Conservation (phyloP, 2,329 filamentous ascomycete species). For the Verticillium tricorpus region DNA sequence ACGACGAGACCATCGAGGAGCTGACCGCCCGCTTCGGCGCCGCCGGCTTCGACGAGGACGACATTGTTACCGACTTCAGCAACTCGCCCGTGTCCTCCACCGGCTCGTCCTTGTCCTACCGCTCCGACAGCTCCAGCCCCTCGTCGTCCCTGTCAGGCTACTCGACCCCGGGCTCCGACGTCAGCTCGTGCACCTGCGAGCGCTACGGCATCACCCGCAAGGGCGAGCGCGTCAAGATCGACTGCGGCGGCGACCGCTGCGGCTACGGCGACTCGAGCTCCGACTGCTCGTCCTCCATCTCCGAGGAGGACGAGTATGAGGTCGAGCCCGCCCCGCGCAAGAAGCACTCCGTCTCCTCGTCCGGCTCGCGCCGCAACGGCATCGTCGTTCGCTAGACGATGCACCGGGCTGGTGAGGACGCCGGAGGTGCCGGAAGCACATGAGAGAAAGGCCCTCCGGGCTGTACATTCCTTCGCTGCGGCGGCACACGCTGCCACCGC, state of each 20-base stretch:
- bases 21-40: constrained; percentile 70
- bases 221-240: constrained; percentile 90
- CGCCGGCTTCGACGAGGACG: constrained; percentile 53
- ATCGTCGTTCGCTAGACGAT: constrained; percentile 48
- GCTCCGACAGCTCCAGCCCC: constrained; percentile 70
- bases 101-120: constrained; percentile 66
- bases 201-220: constrained; percentile 94
- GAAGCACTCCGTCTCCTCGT: constrained; percentile 29
- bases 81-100: constrained; percentile 60
- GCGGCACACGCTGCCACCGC: background rate
- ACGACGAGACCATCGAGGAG: constrained; percentile 69
- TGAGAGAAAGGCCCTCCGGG: constrained; percentile 13
- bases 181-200: constrained; percentile 83
- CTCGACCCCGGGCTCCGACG: constrained; percentile 73
- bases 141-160: constrained; percentile 72
- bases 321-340: constrained; percentile 9
- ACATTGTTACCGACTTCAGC: constrained; percentile 51
- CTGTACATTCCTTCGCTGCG: constrained; percentile 25
- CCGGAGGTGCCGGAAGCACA: constrained; percentile 6
- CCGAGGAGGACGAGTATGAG: constrained; percentile 53
- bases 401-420: constrained; percentile 2
- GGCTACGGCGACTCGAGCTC: constrained; percentile 70
- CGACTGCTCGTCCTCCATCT: constrained; percentile 63
- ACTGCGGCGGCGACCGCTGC: constrained; percentile 87
- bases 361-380: constrained; percentile 58